Evolutionary conservation across 768 basidiomycete genomes (phyloP), one percentile per base, ranked within the genome.

Genomic region (Collybia nuda): DNA sequence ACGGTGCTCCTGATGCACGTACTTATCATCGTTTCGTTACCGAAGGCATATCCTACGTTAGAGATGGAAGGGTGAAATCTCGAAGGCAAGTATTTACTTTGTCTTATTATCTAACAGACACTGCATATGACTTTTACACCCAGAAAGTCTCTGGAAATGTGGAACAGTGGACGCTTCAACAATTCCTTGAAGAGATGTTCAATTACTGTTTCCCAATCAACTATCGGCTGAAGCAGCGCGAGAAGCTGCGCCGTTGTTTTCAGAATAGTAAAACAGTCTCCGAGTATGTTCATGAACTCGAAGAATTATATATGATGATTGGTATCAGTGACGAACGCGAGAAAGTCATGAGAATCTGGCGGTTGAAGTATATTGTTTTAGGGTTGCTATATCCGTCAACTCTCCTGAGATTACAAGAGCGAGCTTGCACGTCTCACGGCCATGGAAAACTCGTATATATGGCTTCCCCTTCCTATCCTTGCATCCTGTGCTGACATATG

Each of bases 401-500:
- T 89, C 87, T 8, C 62, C 77, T 37, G 89, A 90, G 65, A 88
- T 90, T 44, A 76, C 80, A 35, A 68, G 78, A 36, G 85, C 86
- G 42, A 84, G 78, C 61, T 66, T 90, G 49, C 88, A 86, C 60
- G 71, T 81, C 50, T 74, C 80, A 43, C 73, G 86, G 44, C 85
- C 86, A n/a, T 79, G 81, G 77, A 79, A 83, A 60, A 77, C 73
- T 36, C 85, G 90, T 60, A 66, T 92, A 48, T 93, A 93, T 62
- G 78, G 84, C 5, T 50, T 84, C 15, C 91, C 91, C 0, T 91
- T 90, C 60, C 75, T 93, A n/a, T 80, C 78, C 1, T 72, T 93
- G 43, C 93, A 93, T 55, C 91, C 91, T 0, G 65, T 93, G 24
- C 79, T 91, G 24, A 89, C 88, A 21, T 97, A 96, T 67, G 88